Conservation (phyloP, 306 rosid genomes). For the Macrotyloma uniflorum region DNA sequence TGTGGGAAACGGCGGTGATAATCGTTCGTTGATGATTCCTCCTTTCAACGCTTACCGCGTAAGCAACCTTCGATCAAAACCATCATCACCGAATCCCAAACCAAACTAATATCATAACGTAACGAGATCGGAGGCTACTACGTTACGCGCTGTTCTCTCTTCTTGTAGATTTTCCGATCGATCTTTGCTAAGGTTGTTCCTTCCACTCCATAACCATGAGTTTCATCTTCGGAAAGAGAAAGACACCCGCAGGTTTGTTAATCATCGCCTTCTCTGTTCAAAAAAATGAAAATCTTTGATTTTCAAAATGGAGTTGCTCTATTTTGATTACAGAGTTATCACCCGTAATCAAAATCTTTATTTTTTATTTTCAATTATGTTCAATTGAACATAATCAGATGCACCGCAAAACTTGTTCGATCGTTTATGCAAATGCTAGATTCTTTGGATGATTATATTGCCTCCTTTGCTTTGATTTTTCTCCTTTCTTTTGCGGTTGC, state of each 20-base stretch:
- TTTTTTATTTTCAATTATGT: background rate
- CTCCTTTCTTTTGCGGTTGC: background rate
- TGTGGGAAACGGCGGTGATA: slow-evolving; percentile 27
- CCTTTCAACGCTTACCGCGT: slow-evolving; percentile 53
- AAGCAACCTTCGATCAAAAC: slow-evolving; percentile 38
- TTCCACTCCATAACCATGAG: slow-evolving; percentile 56
- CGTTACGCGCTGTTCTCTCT: background rate
- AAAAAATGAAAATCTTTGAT: background rate
- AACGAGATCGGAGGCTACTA: background rate
- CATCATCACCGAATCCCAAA: slow-evolving; percentile 2
- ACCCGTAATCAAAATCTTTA: background rate
- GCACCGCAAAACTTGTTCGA: background rate
- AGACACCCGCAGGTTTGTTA: slow-evolving; percentile 86
- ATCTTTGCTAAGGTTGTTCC: slow-evolving; percentile 5
- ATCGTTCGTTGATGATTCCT: slow-evolving; percentile 41
- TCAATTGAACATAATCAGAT: background rate
- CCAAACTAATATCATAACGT: slow-evolving; percentile 18
- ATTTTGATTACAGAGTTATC: slow-evolving; percentile 18
- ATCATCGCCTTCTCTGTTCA: background rate
- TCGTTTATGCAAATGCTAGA: background rate
- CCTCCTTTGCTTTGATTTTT: background rate
- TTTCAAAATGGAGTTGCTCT: slow-evolving; percentile 6
- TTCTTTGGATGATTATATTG: background rate
- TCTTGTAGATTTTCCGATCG: background rate
- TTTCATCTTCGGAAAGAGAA: slow-evolving; percentile 90